Evolutionary conservation across 2,329 filamentous ascomycete species (phyloP).

Genomic region (Talaromyces atroroseus): DNA sequence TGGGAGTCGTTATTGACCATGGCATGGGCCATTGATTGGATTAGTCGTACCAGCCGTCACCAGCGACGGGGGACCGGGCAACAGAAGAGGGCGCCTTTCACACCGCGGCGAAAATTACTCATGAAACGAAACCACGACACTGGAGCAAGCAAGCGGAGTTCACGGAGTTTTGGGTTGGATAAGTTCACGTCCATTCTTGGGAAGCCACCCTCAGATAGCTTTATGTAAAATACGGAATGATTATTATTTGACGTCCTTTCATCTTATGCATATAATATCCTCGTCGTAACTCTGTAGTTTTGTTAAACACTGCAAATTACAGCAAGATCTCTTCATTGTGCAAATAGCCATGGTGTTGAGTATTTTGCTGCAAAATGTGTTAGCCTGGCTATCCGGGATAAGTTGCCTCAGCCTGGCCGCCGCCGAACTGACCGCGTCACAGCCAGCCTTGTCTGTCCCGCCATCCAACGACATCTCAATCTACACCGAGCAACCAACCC

Average conservation of each 20-base stretch:
- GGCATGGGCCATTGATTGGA: slow-evolving; percentile 41
- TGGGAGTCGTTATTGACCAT: slow-evolving; percentile 45
- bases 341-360: too few species aligned
- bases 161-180: slow-evolving; percentile 30
- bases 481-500: background rate
- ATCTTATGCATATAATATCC: background rate
- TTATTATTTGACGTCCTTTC: background rate
- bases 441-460: too few species aligned
- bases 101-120: background rate
- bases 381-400: too few species aligned
- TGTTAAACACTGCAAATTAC: too few species aligned
- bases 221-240: background rate
- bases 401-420: too few species aligned
- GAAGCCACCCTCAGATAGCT: background rate
- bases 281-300: too few species aligned
- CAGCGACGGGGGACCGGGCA: slow-evolving; percentile 25
- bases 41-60: slow-evolving; percentile 32
- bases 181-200: slow-evolving; percentile 6
- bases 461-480: too few species aligned
- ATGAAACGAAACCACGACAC: slow-evolving; percentile 23
- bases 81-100: slow-evolving; percentile 29
- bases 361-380: too few species aligned
- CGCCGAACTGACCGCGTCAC: too few species aligned
- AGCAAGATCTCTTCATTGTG: too few species aligned
- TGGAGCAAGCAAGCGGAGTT: slow-evolving; percentile 35